These are phyloP conservation scores for Pseudomicrostroma phylloplanum DNA, from an alignment of 1,284 basidiomycete species.

Conservation along the genomic window DNA sequence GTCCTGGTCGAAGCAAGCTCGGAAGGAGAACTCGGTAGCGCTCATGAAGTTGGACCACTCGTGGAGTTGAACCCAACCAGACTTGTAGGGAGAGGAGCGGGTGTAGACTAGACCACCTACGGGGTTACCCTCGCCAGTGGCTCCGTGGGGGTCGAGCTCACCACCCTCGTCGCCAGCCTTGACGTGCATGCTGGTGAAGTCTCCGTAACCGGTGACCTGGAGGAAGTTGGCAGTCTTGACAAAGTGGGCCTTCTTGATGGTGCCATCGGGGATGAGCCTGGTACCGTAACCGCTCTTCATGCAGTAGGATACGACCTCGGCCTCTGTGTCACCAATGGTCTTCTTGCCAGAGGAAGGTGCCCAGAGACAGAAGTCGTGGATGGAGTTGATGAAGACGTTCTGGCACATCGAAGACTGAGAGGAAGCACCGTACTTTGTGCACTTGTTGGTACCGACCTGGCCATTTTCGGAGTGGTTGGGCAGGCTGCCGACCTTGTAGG, in stretches of 20 bases:
- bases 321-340: slow-evolving; percentile 52
- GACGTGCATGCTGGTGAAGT: slow-evolving; percentile 59
- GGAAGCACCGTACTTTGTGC: slow-evolving; percentile 32
- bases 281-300: slow-evolving; percentile 55
- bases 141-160: slow-evolving; percentile 37
- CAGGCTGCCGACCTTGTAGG: slow-evolving; percentile 28
- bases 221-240: slow-evolving; percentile 63
- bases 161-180: slow-evolving; percentile 24
- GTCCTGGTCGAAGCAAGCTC: slow-evolving; percentile 25
- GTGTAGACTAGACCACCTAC: slow-evolving; percentile 29
- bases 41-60: slow-evolving; percentile 36
- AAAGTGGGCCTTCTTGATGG: slow-evolving; percentile 67
- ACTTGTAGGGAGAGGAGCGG: slow-evolving; percentile 22
- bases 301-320: slow-evolving; percentile 66
- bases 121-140: slow-evolving; percentile 31
- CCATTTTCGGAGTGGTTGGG: slow-evolving; percentile 42
- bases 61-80: slow-evolving; percentile 26
- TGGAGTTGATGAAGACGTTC: slow-evolving; percentile 45
- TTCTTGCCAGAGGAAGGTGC: slow-evolving; percentile 26
- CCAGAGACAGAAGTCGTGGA: slow-evolving; percentile 43
- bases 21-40: slow-evolving; percentile 31
- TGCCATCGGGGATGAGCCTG: slow-evolving; percentile 67
- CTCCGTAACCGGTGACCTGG: slow-evolving; percentile 62
- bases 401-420: slow-evolving; percentile 32
- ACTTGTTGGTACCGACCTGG: slow-evolving; percentile 41